A percentile compares a stretch with the other conserved stretches of the same genome.
These are phyloP conservation scores for Coelastrella sp. DNA, from an alignment of 139 green algal genomes.

Conservation along the genomic window DNA sequence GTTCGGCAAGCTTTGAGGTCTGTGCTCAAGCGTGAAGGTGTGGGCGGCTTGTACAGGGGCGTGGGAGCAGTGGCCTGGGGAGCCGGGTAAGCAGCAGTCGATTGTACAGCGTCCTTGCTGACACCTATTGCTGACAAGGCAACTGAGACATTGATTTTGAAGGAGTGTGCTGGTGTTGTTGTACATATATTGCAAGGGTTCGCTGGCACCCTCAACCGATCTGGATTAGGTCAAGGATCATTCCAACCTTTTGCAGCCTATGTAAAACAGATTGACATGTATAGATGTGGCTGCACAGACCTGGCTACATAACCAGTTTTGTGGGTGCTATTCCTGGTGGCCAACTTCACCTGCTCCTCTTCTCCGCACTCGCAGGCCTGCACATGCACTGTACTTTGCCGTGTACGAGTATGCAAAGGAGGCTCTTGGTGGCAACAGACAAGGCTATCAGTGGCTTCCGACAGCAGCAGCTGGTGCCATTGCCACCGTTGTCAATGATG, in stretches of 20 bases:
- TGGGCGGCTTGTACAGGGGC: slow-evolving; percentile 85
- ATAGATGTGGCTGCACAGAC: not conserved
- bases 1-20: slow-evolving; percentile 66
- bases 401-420: slow-evolving; percentile 93
- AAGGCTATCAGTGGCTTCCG: slow-evolving; percentile 70
- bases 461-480: slow-evolving; percentile 72
- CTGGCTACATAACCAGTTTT: not conserved
- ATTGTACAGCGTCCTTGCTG: not conserved
- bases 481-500: slow-evolving; percentile 92
- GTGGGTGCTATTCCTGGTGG: too few relatives aligned
- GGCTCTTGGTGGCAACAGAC: slow-evolving; percentile 67
- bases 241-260: too few relatives aligned
- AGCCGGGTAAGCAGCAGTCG: slow-evolving; percentile 64
- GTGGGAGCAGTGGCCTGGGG: slow-evolving; percentile 77
- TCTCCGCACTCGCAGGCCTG: slow-evolving; percentile 72
- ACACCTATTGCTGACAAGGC: too few relatives aligned
- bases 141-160: not conserved
- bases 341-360: not conserved
- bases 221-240: too few relatives aligned
- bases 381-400: slow-evolving; percentile 97
- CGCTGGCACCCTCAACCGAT: too few relatives aligned
- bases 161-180: not conserved
- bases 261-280: not conserved
- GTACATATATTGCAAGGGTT: not conserved
- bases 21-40: slow-evolving; percentile 80